Evolutionary conservation across 192 early-diverging fungal species (phyloP).

Genomic region (Funneliformis geosporum): DNA sequence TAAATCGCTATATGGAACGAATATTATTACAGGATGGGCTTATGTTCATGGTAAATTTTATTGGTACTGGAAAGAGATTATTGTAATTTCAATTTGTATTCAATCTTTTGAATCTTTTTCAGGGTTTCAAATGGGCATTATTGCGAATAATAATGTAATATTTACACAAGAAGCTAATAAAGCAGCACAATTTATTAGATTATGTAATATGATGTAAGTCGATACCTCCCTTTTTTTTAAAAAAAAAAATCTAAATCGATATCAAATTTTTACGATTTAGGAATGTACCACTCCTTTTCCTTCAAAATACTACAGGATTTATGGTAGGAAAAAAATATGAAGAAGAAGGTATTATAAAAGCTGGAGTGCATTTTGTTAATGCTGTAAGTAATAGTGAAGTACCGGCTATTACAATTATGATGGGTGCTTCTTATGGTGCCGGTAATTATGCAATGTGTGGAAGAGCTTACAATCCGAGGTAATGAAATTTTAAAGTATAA

Average conservation of each 20-base stretch:
- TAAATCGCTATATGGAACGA: conserved; percentile 67
- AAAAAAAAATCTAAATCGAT: too few relatives aligned
- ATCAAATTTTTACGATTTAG: conserved; percentile 35
- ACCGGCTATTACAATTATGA: conserved; percentile 62
- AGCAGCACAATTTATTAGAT: conserved; percentile 68
- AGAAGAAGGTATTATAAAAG: conserved; percentile 72
- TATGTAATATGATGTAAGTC: conserved; percentile 60
- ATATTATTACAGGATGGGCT: conserved; percentile 65
- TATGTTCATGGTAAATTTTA: conserved; percentile 55
- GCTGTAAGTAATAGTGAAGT: conserved; percentile 64
- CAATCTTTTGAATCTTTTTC: not conserved
- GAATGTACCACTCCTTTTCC: conserved; percentile 59
- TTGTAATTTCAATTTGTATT: not conserved
- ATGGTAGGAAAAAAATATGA: conserved; percentile 71
- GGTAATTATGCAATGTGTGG: conserved; percentile 74
- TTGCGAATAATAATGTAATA: conserved; percentile 65
- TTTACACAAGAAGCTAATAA: conserved; percentile 69
- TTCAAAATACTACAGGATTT: conserved; percentile 73
- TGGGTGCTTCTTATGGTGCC: conserved; percentile 70
- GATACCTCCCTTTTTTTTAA: not conserved
- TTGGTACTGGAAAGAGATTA: not conserved
- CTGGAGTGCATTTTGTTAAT: conserved; percentile 67
- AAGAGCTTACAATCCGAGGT: conserved; percentile 64
- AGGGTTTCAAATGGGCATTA: conserved; percentile 63
- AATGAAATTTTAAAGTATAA: too few relatives aligned